Base-by-base conservation (phyloP, 2,329 filamentous ascomycete genomes). In the Paramyrothecium roridum region DNA sequence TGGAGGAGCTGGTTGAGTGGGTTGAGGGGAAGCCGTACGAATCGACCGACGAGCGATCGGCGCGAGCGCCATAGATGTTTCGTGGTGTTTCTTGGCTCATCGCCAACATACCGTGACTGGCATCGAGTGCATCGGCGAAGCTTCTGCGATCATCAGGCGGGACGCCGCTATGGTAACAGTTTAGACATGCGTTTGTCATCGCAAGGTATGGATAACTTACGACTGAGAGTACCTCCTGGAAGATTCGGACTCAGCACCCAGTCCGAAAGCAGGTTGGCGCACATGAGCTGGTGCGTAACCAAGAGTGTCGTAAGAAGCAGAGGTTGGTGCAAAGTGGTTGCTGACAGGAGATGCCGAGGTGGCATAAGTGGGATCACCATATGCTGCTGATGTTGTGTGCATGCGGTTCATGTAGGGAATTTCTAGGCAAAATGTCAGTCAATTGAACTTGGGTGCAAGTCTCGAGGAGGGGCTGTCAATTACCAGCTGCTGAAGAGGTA, bases 81-180 rank as follows among this genome's bases (percentile, higher is more conserved):
- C 93, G 82, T 13, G 93, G 91, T 1, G 92, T 96, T 65, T 97
- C 92, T 75, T 97, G 92, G 81, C 91, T 96, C 83, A 98, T 90
- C 40, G 92, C 91, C 23, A 97, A 83, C 90, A 98, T 97, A 63
- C 92, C 91, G 58, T 95, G 89, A 70, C 92, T 93, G 22, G 93
- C 93, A 71, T 97, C 93, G 55, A 98, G 85, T 26, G 91, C 91
- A 69, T 97, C 93, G 62, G 88, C 90, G 71, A 93, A 96, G 64
- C 87, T 88, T 63, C 88, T 72, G 79, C 86, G 69, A 75, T 84
- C 77, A 75, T 83, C 71, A 74, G 71, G 69, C 20, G 70, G 78
- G 52, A 83, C 74, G 60, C 69, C 65, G 71, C 66, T 67, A 53
- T 62, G 20, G 60, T 50, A 55, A 58, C 47, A 56, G 45, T 56